These are phyloP conservation scores for Cryptococcus deneoformans DNA, from an alignment of 1,284 basidiomycete genomes.

Conservation along the genomic window DNA sequence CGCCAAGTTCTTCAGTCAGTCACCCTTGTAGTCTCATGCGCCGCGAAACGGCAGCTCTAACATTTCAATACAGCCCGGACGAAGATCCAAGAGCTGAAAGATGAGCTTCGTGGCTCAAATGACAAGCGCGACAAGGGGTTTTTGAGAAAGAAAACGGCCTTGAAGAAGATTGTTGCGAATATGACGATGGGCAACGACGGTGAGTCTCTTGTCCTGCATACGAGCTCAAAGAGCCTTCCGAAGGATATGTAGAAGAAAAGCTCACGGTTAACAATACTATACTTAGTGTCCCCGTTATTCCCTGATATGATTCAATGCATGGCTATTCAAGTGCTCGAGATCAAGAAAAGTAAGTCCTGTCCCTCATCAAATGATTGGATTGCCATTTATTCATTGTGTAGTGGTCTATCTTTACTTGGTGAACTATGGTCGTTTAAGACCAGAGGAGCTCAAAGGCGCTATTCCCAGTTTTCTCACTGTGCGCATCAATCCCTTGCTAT, in stretches of 20 bases:
- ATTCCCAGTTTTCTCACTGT: conserved; percentile 92
- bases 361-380: background rate
- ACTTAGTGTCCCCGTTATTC: conserved; percentile 89
- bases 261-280: background rate
- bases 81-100: conserved; percentile 75
- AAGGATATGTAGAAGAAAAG: background rate
- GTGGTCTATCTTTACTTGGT: conserved; percentile 98
- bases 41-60: background rate
- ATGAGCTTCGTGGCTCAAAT: conserved; percentile 84
- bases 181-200: conserved; percentile 98
- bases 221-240: background rate
- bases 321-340: conserved; percentile 71
- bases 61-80: conserved; percentile 58
- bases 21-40: background rate
- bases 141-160: conserved; percentile 78
- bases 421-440: conserved; percentile 96
- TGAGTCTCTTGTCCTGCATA: conserved; percentile 55
- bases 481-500: conserved; percentile 5
- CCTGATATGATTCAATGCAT: conserved; percentile 98
- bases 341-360: conserved; percentile 85
- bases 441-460: conserved; percentile 91
- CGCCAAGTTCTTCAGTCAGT: conserved; percentile 50
- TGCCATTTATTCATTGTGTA: conserved; percentile 41
- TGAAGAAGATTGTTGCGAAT: conserved; percentile 95
- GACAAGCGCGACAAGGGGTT: conserved; percentile 89